phyloP scores from a whole-genome alignment of 1,284 basidiomycete genomes.

The Athelia sp. region DNA sequence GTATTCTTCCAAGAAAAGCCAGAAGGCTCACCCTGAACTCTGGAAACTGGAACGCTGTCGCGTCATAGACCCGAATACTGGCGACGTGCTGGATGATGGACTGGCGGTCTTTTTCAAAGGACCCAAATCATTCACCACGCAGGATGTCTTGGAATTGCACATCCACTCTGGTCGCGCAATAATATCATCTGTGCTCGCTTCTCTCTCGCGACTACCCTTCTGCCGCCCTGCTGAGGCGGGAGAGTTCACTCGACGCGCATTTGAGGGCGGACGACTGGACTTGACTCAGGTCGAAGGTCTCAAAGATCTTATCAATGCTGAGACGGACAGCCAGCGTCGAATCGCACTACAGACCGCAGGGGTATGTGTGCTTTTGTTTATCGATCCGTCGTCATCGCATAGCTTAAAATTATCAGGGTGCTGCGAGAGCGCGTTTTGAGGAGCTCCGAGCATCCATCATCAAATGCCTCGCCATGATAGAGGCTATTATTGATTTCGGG shows the following conservation, averaged over 20 bases:
- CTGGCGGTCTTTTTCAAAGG: conserved; percentile 78
- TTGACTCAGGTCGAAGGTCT: conserved; percentile 83
- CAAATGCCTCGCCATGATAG: conserved; percentile 68
- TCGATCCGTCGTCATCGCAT: background rate
- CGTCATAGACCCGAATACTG: conserved; percentile 59
- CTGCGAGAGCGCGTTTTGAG: conserved; percentile 54
- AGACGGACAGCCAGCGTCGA: conserved; percentile 77
- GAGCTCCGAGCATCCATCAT: conserved; percentile 62
- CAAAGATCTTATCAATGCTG: conserved; percentile 79
- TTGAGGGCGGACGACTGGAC: conserved; percentile 74
- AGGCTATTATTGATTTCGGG: conserved; percentile 88
- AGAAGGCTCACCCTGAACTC: conserved; percentile 31
- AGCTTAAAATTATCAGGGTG: conserved; percentile 40
- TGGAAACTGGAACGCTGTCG: conserved; percentile 69
- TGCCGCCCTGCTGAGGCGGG: conserved; percentile 78
- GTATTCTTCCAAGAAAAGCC: conserved; percentile 7
- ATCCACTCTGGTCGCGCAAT: conserved; percentile 85
- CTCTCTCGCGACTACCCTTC: conserved; percentile 53
- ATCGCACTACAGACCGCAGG: conserved; percentile 65
- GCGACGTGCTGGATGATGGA: conserved; percentile 72
- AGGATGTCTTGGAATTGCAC: conserved; percentile 83
- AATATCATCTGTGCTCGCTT: conserved; percentile 60
- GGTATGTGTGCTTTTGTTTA: conserved; percentile 32
- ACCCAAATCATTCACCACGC: conserved; percentile 76
- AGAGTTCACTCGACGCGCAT: conserved; percentile 84